Evolutionary conservation across 1,284 basidiomycete genomes (phyloP).

Genomic region (Leccinum angustisporum): DNA sequence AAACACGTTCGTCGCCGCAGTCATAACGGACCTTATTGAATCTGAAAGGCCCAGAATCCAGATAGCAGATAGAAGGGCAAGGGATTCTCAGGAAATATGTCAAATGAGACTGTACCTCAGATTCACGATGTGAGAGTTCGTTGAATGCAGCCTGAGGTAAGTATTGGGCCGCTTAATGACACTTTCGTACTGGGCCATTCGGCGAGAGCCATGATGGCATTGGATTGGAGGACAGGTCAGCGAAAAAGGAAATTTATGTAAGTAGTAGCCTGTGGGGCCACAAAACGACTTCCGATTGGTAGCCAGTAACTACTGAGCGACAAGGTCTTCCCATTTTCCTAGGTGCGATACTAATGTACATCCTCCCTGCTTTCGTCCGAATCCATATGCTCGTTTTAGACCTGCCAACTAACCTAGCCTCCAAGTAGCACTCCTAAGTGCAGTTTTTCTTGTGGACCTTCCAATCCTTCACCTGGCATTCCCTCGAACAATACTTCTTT

Average conservation of each 20-base stretch:
- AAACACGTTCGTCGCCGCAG: not conserved
- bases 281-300: no score
- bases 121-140: not conserved
- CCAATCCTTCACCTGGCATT: conserved; percentile 49
- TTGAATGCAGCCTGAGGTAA: not conserved
- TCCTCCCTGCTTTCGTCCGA: not conserved
- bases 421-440: not conserved
- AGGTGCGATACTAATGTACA: no score
- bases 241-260: no score
- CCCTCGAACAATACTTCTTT: conserved; percentile 42
- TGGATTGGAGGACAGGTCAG: no score
- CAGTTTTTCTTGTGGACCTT: conserved; percentile 39
- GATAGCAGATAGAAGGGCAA: not conserved
- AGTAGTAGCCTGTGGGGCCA: no score
- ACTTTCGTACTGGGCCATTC: no score
- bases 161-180: not conserved
- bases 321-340: no score
- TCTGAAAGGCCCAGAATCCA: not conserved
- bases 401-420: not conserved
- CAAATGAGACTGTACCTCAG: not conserved
- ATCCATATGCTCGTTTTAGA: not conserved
- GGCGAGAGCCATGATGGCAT: no score
- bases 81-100: not conserved
- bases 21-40: not conserved
- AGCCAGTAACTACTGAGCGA: no score